Evolutionary conservation across 2,329 filamentous ascomycete genomes (phyloP), one percentile per base, ranked within the genome.

Genomic region (Cordyceps tenuipes): DNA sequence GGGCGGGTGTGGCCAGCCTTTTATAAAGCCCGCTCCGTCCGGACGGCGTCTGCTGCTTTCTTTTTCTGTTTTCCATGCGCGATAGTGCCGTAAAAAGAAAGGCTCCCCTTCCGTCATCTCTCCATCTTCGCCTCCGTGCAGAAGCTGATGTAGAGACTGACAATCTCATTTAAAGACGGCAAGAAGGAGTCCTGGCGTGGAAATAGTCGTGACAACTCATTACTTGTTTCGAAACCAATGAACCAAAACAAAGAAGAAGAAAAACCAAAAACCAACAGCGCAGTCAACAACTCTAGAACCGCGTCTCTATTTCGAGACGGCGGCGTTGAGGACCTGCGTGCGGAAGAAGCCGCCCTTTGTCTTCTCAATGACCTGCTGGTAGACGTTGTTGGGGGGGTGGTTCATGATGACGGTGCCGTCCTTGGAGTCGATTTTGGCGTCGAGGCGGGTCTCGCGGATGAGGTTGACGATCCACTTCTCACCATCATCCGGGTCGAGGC

Each of bases 391-490:
- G 64, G 94, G 93, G 56, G 93, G 94, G 79, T 99, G 94, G 81
- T 99, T 97, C 93, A 99, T 99, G 68, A 97, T 86, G 57, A 99
- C 94, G 59, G 94, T 97, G 71, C 94, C 94, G 77, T 96, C 90
- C 81, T 97, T 91, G 80, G 96, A 97, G 79, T 99, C 94, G 73
- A 97, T 97, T 85, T 99, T 99, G 70, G 94, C 94, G 72, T 99
- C 94, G 64, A 99, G 89, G 64, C 92, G 85, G 26, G 94, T 99
- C 77, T 99, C 94, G 65, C 94, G 88, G 77, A 99, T 99, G 65
- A 99, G 83, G 81, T 99, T 99, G 69, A 99, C 94, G 71, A 99
- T 99, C 94, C 94, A 99, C 82, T 99, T 99, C 85, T 99, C 94
- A 69, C 94, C 94, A 71, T 97, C 94, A 71, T 96, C 91, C 69